Base-by-base conservation (phyloP, 2,329 filamentous ascomycete species). In the Cladophialophora exuberans region DNA sequence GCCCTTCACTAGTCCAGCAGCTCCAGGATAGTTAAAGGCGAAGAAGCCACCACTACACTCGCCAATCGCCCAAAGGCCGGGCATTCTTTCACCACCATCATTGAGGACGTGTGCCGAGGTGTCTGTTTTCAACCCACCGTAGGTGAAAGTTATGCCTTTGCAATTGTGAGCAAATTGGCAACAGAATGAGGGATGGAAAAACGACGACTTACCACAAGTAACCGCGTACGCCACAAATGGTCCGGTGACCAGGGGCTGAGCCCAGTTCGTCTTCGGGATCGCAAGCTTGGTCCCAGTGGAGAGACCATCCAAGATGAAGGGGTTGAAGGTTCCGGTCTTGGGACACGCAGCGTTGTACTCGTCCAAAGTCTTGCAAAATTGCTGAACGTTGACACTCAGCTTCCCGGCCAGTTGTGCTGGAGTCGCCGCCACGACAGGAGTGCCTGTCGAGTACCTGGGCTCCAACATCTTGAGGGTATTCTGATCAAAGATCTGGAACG, bases 11-110 rank as follows among this genome's bases (percentile, higher is more conserved):
- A 86, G 67, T 0, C 83, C 83, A 62, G 79, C 83, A 0, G 83
- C 83, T 3, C 83, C 83, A 0, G 83, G 82, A 62, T 85, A 86
- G 60, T 85, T 86, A 9, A 75, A 74, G 63, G 81, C 83, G 60
- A 86, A 86, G 10, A 86, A 64, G 0, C 83, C 83, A 1, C 84
- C 85, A 1, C 87, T 64, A 80, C 87, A 85, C 67, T 88, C 84
- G 0, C 85, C 85, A 2, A 73, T 78, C 60, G 82, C 84, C 57
- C 77, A 86, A 2, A 87, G 63, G 0, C 83, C 82, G 0, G 75
- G 74, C 6, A 87, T 7, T 13, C 6, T 20, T 35, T 3, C 31
- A 20, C 25, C 28, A 22, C 45, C 51, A 18, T 41, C 22, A 15
- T 10, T 46, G 28, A 4, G 64, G 61, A 2, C 71, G 72, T 0